phyloP scores from a whole-genome alignment of 257 asterid genomes.

The Solanum clarkiae region DNA sequence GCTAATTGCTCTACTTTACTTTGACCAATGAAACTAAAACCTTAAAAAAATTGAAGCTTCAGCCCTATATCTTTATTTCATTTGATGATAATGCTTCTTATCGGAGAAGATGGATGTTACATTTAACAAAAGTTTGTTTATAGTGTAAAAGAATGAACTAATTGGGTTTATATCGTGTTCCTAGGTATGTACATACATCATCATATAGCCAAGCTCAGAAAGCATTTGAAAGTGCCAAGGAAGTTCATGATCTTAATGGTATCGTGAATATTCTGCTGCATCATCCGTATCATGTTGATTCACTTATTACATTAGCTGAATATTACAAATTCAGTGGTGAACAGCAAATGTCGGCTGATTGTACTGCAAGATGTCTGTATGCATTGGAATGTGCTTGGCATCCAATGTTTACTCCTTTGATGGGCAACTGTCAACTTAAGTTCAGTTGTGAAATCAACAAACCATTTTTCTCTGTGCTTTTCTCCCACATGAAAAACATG shows the following conservation, averaged over 20 bases:
- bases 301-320: conserved; percentile 73
- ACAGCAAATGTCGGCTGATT: conserved; percentile 85
- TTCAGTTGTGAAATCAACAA: conserved; percentile 64
- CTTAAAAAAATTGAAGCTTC: neutral
- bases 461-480: conserved; percentile 68
- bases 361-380: conserved; percentile 66
- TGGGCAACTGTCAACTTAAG: conserved; percentile 52
- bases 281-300: conserved; percentile 88
- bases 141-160: neutral
- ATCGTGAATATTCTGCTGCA: conserved; percentile 57
- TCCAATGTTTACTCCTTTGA: conserved; percentile 62
- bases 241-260: conserved; percentile 76
- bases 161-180: neutral
- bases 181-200: conserved; percentile 60
- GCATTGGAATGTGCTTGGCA: conserved; percentile 96
- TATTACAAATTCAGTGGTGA: conserved; percentile 89
- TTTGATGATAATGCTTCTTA: neutral
- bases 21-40: neutral
- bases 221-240: conserved; percentile 84
- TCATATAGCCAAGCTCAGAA: conserved; percentile 78
- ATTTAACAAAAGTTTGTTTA: neutral
- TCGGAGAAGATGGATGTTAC: neutral
- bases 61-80: neutral
- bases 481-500: conserved; percentile 82
- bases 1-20: neutral